Evolutionary conservation across 345 rosid species (phyloP).

Genomic region (Corchorus olitorius): DNA sequence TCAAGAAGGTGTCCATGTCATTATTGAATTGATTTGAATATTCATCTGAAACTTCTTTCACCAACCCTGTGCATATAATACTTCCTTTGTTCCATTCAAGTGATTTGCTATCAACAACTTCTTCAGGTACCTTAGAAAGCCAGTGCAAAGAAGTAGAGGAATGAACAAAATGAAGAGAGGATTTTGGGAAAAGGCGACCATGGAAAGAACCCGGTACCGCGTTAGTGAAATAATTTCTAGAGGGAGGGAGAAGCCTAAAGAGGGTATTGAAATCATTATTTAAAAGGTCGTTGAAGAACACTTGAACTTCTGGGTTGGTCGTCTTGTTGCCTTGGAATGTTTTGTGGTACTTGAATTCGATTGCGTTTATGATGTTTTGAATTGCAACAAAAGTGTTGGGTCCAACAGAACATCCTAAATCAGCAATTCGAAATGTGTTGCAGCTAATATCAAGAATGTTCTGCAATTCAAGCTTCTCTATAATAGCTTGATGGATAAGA

Average conservation of each 20-base stretch:
- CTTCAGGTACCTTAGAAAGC: slow-evolving; percentile 30
- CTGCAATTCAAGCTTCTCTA: too few species aligned
- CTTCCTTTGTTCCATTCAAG: slow-evolving; percentile 15
- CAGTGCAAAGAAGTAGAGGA: slow-evolving; percentile 37
- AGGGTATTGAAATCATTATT: slow-evolving; percentile 39
- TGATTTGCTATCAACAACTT: neutral
- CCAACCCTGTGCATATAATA: neutral
- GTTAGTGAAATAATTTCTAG: slow-evolving; percentile 18
- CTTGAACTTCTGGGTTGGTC: slow-evolving; percentile 18
- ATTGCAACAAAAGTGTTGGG: slow-evolving; percentile 51
- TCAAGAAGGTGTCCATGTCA: slow-evolving; percentile 18
- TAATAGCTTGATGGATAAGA: too few species aligned
- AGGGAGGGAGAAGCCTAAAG: slow-evolving; percentile 25
- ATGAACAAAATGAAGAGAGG: slow-evolving; percentile 36
- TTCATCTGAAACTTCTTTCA: neutral
- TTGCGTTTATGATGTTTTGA: slow-evolving; percentile 41
- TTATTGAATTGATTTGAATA: neutral
- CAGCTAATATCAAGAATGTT: too few species aligned
- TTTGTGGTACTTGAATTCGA: slow-evolving; percentile 27
- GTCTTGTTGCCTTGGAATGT: too few species aligned
- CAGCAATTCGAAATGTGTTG: slow-evolving; percentile 38
- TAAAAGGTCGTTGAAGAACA: slow-evolving; percentile 29
- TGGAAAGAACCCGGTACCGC: slow-evolving; percentile 41
- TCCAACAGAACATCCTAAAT: slow-evolving; percentile 57
- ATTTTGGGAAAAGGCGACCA: slow-evolving; percentile 38